phyloP scores from a whole-genome alignment of 2,329 filamentous ascomycete genomes.

The Talaromyces sp. region DNA sequence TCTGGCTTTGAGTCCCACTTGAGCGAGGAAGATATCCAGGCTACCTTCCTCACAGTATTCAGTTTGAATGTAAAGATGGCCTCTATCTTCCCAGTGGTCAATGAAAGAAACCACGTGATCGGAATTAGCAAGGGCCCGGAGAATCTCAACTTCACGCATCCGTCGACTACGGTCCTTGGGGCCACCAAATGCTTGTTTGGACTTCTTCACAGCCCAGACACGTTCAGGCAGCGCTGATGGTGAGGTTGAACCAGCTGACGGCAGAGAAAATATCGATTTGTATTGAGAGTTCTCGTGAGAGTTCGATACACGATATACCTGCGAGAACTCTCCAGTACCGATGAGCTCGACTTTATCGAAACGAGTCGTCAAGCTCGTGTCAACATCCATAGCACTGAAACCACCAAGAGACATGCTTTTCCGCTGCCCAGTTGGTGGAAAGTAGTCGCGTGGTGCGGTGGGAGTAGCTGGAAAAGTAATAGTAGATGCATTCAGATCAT shows the following conservation, averaged over 20 bases:
- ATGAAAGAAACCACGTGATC: slow-evolving; percentile 84
- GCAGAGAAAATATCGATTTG: slow-evolving; percentile 46
- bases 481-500: slow-evolving; percentile 46
- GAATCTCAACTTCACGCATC: slow-evolving; percentile 76
- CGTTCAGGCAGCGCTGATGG: slow-evolving; percentile 56
- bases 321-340: slow-evolving; percentile 89
- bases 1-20: slow-evolving; percentile 77
- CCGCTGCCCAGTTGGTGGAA: slow-evolving; percentile 58
- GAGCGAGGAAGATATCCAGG: slow-evolving; percentile 78
- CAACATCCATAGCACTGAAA: slow-evolving; percentile 69
- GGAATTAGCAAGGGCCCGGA: slow-evolving; percentile 72
- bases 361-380: slow-evolving; percentile 68
- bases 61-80: slow-evolving; percentile 91
- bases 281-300: slow-evolving; percentile 38
- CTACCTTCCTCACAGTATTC: slow-evolving; percentile 96
- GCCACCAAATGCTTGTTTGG: slow-evolving; percentile 75
- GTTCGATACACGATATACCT: slow-evolving; percentile 75
- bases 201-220: slow-evolving; percentile 93
- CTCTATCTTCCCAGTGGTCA: slow-evolving; percentile 82
- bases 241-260: slow-evolving; percentile 52
- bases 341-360: slow-evolving; percentile 80
- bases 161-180: slow-evolving; percentile 77
- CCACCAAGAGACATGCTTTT: slow-evolving; percentile 69
- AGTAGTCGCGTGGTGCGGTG: slow-evolving; percentile 63
- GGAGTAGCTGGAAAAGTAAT: slow-evolving; percentile 76